Percentiles rank a stretch among this genome's conserved stretches.
Conservation (phyloP, 75 land plant species). For the Azolla pinnata region DNA sequence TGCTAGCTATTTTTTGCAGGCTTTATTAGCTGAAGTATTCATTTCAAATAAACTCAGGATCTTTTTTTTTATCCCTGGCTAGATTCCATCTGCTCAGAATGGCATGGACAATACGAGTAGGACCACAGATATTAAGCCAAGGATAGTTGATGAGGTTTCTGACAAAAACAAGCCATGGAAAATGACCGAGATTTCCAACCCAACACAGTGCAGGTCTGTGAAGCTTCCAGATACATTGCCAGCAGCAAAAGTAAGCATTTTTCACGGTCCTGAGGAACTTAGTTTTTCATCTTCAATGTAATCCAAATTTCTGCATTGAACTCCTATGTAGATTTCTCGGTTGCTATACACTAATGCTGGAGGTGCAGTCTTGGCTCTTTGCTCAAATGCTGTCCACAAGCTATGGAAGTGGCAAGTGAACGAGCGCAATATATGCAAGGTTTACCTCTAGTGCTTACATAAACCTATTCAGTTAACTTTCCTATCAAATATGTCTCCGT, state of each 20-base stretch:
- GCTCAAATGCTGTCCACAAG: slow-evolving; percentile 58
- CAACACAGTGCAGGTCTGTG: slow-evolving; percentile 60
- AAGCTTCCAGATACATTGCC: slow-evolving; percentile 60
- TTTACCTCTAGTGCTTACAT: too few relatives aligned
- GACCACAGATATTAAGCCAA: slow-evolving; percentile 54
- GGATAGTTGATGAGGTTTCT: slow-evolving; percentile 41
- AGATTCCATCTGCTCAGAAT: slow-evolving; percentile 40
- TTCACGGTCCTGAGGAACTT: too few relatives aligned
- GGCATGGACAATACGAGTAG: slow-evolving; percentile 42
- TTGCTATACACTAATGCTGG: slow-evolving; percentile 68
- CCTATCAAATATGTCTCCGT: too few relatives aligned
- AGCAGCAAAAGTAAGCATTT: slow-evolving; percentile 47
- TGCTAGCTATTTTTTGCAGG: too few relatives aligned
- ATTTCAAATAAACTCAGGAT: too few relatives aligned
- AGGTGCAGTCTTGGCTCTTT: slow-evolving; percentile 44
- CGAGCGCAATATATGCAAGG: slow-evolving; percentile 52
- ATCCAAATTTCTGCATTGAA: too few relatives aligned
- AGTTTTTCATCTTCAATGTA: too few relatives aligned
- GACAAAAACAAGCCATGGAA: slow-evolving; percentile 75
- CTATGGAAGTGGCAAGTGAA: slow-evolving; percentile 63
- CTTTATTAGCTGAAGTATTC: too few relatives aligned
- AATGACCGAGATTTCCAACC: slow-evolving; percentile 64
- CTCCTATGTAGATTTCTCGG: slow-evolving; percentile 47
- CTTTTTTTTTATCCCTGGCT: too few relatives aligned
- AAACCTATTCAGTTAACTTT: too few relatives aligned